Conservation (phyloP, 495 filamentous ascomycete genomes). For the Podospora comata region DNA sequence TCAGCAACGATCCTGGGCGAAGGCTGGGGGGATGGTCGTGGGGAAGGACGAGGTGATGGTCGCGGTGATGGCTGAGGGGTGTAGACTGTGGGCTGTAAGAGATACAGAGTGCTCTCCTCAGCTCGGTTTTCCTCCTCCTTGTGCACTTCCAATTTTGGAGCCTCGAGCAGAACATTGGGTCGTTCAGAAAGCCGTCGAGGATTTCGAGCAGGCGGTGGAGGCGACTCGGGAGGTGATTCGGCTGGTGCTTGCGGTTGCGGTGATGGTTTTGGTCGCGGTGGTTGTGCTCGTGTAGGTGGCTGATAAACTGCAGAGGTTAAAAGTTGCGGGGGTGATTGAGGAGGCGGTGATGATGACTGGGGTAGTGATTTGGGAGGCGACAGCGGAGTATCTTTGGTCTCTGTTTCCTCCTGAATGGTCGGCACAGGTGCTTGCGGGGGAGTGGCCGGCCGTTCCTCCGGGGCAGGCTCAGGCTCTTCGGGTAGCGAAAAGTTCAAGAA, state of each 20-base stretch:
- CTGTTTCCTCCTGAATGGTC: neutral
- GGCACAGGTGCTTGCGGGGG: neutral
- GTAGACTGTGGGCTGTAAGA: slow-evolving; percentile 53
- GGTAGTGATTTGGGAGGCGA: neutral
- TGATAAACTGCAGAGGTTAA: neutral
- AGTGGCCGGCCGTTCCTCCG: slow-evolving; percentile 2
- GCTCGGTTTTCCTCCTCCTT: slow-evolving; percentile 21
- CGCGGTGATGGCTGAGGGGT: slow-evolving; percentile 49
- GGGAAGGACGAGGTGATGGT: slow-evolving; percentile 48
- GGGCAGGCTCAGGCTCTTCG: neutral
- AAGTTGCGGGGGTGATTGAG: neutral
- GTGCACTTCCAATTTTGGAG: slow-evolving; percentile 18
- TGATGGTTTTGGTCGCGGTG: neutral
- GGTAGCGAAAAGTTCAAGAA: slow-evolving; percentile 24
- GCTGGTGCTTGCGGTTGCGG: slow-evolving; percentile 1
- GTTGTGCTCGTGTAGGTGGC: neutral
- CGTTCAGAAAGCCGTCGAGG: slow-evolving; percentile 31
- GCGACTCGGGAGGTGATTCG: slow-evolving; percentile 6
- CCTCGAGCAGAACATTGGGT: slow-evolving; percentile 19
- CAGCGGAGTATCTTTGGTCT: neutral
- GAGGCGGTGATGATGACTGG: neutral
- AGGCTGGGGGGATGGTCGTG: slow-evolving; percentile 47
- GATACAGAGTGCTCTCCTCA: slow-evolving; percentile 40
- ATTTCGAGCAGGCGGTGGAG: slow-evolving; percentile 30
- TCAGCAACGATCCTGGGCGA: slow-evolving; percentile 37